phyloP scores from a whole-genome alignment of 2,329 filamentous ascomycete species.

The Parastagonospora nodorum region DNA sequence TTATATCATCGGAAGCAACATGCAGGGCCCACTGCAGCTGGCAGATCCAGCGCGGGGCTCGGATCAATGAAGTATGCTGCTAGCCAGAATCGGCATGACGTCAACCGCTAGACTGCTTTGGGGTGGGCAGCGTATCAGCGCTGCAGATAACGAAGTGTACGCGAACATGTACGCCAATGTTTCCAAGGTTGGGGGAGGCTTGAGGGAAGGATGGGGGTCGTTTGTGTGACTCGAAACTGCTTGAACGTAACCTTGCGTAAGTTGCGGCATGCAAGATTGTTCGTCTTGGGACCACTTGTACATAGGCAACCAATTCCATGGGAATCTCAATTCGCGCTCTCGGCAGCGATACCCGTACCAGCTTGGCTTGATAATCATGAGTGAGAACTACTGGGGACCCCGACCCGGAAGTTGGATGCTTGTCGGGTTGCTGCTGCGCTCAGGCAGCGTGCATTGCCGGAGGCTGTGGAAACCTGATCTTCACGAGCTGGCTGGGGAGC shows the following conservation, averaged over 20 bases:
- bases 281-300: no score
- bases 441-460: no score
- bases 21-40: conserved; percentile 1
- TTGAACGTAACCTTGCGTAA: background rate
- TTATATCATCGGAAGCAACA: conserved; percentile 25
- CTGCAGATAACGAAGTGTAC: conserved; percentile 27
- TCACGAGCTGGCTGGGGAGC: background rate
- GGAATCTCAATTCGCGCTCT: no score
- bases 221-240: background rate
- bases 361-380: background rate
- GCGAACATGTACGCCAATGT: conserved; percentile 22
- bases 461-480: no score
- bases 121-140: conserved; percentile 10
- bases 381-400: background rate
- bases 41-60: conserved; percentile 33
- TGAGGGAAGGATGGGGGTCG: conserved; percentile 17
- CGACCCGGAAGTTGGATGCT: no score
- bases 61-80: conserved; percentile 19
- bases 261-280: background rate
- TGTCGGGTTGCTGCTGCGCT: no score
- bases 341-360: background rate
- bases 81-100: conserved; percentile 30
- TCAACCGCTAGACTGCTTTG: conserved; percentile 15
- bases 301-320: no score
- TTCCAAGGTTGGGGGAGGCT: conserved; percentile 21